Percentiles rank a stretch among this genome's conserved stretches.
These are phyloP conservation scores for Botrytis tulipae DNA, from an alignment of 2,329 filamentous ascomycete species.

Conservation along the genomic window DNA sequence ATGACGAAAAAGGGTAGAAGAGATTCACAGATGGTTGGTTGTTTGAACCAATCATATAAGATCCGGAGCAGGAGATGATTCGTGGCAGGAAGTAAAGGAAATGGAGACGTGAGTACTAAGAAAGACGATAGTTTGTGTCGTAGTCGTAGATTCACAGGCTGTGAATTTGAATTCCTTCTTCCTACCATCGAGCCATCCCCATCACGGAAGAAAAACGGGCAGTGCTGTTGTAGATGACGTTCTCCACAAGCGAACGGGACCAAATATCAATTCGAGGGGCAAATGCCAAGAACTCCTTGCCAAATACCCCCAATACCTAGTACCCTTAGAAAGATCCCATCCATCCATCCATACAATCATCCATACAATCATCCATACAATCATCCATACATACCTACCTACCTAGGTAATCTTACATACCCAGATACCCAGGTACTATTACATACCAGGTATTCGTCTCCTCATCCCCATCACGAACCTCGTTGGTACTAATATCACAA, in stretches of 20 bases:
- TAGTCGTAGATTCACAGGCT: too few species aligned
- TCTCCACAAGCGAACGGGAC: conserved; percentile 1
- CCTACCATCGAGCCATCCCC: not conserved
- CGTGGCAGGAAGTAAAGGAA: not conserved
- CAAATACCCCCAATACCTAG: not conserved
- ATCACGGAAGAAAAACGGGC: not conserved
- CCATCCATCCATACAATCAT: not conserved
- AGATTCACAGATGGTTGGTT: not conserved
- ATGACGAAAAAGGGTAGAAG: not conserved
- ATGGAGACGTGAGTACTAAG: not conserved
- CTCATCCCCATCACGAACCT: not conserved
- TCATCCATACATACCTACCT: too few species aligned
- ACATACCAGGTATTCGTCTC: not conserved
- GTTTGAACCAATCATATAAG: not conserved
- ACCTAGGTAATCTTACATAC: too few species aligned
- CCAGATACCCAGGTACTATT: too few species aligned
- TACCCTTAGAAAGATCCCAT: not conserved
- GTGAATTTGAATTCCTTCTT: not conserved
- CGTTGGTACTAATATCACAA: conserved; percentile 1
- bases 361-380: too few species aligned
- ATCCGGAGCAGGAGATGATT: not conserved
- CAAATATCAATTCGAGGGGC: not conserved
- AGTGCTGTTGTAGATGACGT: not conserved
- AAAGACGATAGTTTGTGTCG: not conserved
- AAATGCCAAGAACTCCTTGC: not conserved